phyloP scores from a whole-genome alignment of 2,329 filamentous ascomycete species.

The Colletotrichum tabaci region DNA sequence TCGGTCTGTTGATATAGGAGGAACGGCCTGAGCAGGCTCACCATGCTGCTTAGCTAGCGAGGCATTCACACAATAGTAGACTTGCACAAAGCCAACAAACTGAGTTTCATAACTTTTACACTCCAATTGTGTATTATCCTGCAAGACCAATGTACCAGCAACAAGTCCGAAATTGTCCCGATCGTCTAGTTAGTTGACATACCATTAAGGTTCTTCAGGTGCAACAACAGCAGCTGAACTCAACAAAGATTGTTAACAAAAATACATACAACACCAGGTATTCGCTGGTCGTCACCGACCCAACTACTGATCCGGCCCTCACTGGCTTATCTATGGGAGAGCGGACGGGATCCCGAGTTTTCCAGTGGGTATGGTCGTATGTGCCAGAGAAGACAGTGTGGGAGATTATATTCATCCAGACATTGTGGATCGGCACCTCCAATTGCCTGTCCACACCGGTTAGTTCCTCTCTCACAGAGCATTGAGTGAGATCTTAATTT shows the following conservation, averaged over 20 bases:
- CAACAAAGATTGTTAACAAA: too few relatives aligned
- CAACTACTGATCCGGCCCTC: conserved; percentile 15
- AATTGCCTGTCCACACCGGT: background rate
- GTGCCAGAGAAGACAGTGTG: rapidly evolving
- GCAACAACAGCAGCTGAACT: background rate
- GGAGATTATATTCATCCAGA: background rate
- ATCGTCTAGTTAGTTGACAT: too few relatives aligned
- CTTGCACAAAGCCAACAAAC: too few relatives aligned
- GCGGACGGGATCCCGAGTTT: conserved; percentile 28
- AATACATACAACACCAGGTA: conserved; percentile 10
- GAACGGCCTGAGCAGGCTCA: too few relatives aligned
- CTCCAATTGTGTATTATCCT: too few relatives aligned
- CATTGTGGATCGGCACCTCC: rapidly evolving
- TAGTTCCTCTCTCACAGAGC: too few relatives aligned
- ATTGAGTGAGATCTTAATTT: too few relatives aligned
- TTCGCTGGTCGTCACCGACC: conserved; percentile 17
- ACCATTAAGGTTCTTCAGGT: rapidly evolving
- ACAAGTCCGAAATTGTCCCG: too few relatives aligned
- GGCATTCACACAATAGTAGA: too few relatives aligned
- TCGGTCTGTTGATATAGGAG: background rate
- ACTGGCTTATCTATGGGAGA: conserved; percentile 19
- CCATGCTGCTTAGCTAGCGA: too few relatives aligned
- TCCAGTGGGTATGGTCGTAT: conserved; percentile 21
- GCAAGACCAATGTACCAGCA: too few relatives aligned
- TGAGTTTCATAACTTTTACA: background rate